phyloP scores from a whole-genome alignment of 345 rosid species.

The Eucalyptus camaldulensis region DNA sequence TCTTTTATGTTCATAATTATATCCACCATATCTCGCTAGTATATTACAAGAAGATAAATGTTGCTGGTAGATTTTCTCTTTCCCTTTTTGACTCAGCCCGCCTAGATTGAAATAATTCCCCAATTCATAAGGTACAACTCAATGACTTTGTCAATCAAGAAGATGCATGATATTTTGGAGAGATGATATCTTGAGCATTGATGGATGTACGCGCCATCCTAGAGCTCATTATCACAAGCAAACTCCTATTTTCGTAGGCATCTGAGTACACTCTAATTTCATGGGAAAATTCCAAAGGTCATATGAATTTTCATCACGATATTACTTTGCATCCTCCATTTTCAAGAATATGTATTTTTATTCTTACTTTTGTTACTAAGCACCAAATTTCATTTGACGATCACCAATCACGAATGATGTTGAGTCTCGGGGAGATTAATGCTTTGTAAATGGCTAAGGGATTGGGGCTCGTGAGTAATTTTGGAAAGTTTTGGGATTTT shows the following conservation, averaged over 20 bases:
- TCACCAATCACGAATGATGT: neutral
- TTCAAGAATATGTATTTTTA: neutral
- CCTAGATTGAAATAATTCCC: neutral
- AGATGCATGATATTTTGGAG: neutral
- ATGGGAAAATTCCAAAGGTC: neutral
- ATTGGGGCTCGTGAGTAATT: neutral
- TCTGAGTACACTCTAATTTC: neutral
- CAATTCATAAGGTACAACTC: neutral
- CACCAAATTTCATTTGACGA: neutral
- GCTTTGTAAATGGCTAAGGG: neutral
- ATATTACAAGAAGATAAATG: neutral
- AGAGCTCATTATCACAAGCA: neutral
- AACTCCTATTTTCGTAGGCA: neutral
- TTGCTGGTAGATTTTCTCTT: neutral
- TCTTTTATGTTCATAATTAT: neutral
- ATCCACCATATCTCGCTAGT: neutral
- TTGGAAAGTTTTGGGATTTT: neutral
- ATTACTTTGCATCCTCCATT: neutral
- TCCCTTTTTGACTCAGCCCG: neutral
- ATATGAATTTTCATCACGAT: neutral
- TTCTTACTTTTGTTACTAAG: neutral
- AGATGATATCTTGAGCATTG: neutral
- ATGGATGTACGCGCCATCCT: neutral
- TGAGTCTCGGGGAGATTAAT: neutral
- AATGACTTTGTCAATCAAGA: neutral